Evolutionary conservation across 805 yeast species (phyloP).

Genomic region (Candida manassasensis): DNA sequence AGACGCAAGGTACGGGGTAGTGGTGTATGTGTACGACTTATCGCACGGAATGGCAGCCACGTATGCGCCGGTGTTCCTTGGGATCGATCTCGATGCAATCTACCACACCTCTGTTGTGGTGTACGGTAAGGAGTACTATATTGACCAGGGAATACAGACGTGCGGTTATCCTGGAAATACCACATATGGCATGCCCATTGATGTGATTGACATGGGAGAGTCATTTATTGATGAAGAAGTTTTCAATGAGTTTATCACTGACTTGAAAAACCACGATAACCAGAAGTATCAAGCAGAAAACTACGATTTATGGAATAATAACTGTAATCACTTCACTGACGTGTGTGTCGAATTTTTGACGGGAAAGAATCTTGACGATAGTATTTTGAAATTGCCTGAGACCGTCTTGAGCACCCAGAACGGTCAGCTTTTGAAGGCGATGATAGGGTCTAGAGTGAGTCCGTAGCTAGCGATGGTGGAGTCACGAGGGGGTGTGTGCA

Average conservation of each 20-base stretch:
- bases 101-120: slow-evolving; percentile 63
- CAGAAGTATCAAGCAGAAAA: slow-evolving; percentile 40
- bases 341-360: slow-evolving; percentile 53
- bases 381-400: slow-evolving; percentile 49
- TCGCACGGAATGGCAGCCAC: slow-evolving; percentile 56
- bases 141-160: slow-evolving; percentile 52
- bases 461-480: too few species aligned
- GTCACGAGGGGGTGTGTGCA: too few species aligned
- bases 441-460: slow-evolving; percentile 19
- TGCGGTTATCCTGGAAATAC: slow-evolving; percentile 44
- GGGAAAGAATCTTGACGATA: slow-evolving; percentile 50
- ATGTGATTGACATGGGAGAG: slow-evolving; percentile 49
- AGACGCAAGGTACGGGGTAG: slow-evolving; percentile 30
- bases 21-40: slow-evolving; percentile 59
- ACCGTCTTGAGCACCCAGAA: slow-evolving; percentile 40
- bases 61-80: slow-evolving; percentile 48
- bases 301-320: slow-evolving; percentile 58
- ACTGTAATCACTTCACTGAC: slow-evolving; percentile 66
- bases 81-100: slow-evolving; percentile 54
- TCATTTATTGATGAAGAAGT: slow-evolving; percentile 50
- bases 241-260: slow-evolving; percentile 48
- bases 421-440: slow-evolving; percentile 29
- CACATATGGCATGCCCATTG: slow-evolving; percentile 55
- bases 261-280: slow-evolving; percentile 36
- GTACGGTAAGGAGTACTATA: slow-evolving; percentile 51